These are phyloP conservation scores for Talaromyces pinophilus DNA, from an alignment of 2,329 filamentous ascomycete genomes.

Conservation along the genomic window DNA sequence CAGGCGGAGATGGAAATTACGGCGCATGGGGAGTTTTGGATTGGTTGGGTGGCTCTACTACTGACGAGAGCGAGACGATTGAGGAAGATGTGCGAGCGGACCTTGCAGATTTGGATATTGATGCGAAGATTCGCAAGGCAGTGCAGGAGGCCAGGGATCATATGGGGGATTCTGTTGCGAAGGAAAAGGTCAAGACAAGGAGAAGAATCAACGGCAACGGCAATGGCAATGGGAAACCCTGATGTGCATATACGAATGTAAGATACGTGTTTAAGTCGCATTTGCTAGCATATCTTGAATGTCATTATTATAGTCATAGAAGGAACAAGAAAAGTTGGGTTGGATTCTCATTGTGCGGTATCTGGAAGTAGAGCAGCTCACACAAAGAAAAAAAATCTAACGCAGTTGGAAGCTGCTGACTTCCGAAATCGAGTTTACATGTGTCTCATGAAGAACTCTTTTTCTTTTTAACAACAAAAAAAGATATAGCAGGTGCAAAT, in stretches of 20 bases:
- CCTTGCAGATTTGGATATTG: constrained; percentile 37
- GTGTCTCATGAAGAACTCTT: constrained; percentile 34
- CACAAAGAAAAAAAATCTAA: constrained; percentile 30
- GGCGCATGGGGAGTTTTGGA: constrained; percentile 50
- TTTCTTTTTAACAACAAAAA: constrained; percentile 19
- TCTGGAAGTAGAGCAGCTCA: constrained; percentile 28
- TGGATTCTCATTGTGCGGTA: constrained; percentile 22
- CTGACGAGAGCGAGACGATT: constrained; percentile 41
- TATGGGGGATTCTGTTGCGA: constrained; percentile 22
- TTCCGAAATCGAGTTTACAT: constrained; percentile 42
- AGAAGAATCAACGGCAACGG: constrained; percentile 4
- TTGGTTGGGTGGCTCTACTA: constrained; percentile 46
- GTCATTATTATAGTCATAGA: constrained; percentile 1
- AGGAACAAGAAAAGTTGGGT: constrained; percentile 21
- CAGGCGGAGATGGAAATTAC: constrained; percentile 48
- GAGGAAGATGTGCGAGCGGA: constrained; percentile 53
- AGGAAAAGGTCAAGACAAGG: constrained; percentile 21
- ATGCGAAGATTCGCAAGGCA: constrained; percentile 34
- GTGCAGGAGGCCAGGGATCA: constrained; percentile 37
- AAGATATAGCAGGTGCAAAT: constrained; percentile 23
- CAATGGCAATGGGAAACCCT: constrained; percentile 4
- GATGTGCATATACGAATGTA: constrained; percentile 4
- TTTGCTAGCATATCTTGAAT: neutral
- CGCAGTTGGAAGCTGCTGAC: constrained; percentile 35
- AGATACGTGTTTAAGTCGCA: neutral